phyloP scores from a whole-genome alignment of 805 yeast species.

The Wickerhamomyces rabaulensis region DNA sequence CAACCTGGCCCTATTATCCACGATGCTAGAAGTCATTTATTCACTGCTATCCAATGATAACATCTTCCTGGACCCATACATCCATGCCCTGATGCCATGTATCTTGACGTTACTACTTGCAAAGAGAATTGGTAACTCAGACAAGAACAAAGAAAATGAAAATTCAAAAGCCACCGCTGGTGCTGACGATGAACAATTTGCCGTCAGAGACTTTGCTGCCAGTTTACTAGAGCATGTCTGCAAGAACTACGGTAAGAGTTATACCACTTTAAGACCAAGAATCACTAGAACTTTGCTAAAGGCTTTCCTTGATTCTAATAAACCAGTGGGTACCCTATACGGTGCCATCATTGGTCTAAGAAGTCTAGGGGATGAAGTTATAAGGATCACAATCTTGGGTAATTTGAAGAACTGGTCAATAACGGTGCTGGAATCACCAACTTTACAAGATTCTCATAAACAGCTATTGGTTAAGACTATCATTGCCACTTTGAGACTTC shows the following conservation, averaged over 20 bases:
- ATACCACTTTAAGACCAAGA: constrained; percentile 86
- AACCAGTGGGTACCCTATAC: constrained; percentile 84
- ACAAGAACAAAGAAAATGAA: constrained; percentile 9
- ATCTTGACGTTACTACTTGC: constrained; percentile 85
- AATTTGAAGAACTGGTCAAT: constrained; percentile 78
- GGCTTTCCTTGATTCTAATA: constrained; percentile 80
- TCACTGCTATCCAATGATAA: constrained; percentile 80
- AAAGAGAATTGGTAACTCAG: constrained; percentile 65
- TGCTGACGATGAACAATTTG: constrained; percentile 31
- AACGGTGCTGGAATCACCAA: constrained; percentile 39
- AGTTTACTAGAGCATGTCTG: constrained; percentile 76
- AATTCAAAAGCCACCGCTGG: constrained; percentile 4
- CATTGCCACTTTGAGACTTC: constrained; percentile 48
- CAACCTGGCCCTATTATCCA: constrained; percentile 61
- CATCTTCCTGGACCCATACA: constrained; percentile 88
- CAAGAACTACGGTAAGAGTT: constrained; percentile 73
- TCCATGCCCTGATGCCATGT: constrained; percentile 97
- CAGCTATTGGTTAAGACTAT: constrained; percentile 43
- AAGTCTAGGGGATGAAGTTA: constrained; percentile 82
- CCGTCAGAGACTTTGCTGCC: constrained; percentile 85
- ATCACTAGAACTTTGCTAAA: constrained; percentile 89
- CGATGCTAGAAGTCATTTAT: constrained; percentile 85
- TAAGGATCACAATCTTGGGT: constrained; percentile 77
- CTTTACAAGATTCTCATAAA: constrained; percentile 38
- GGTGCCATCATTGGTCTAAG: constrained; percentile 86